Conservation (phyloP, 768 basidiomycete genomes). For the Gymnopilus junonius region DNA sequence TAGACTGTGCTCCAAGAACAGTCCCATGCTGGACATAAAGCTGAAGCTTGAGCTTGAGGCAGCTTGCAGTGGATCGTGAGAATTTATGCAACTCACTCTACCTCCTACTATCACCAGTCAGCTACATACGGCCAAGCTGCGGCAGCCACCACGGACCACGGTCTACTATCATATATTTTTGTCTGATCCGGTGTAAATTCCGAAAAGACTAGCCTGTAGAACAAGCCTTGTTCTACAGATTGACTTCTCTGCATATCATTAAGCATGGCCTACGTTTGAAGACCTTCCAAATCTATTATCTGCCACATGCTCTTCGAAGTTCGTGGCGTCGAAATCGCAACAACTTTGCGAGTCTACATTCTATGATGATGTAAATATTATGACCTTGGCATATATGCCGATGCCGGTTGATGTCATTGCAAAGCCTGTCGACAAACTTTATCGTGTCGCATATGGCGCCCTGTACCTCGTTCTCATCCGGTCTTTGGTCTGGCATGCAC, state of each 20-base stretch:
- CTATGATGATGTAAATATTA: background rate
- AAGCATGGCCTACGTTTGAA: background rate
- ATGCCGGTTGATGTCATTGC: slow-evolving; percentile 12
- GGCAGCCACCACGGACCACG: background rate
- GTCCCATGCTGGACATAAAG: background rate
- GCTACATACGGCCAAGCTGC: background rate
- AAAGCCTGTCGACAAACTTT: slow-evolving; percentile 10
- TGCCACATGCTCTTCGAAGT: background rate
- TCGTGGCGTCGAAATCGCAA: background rate
- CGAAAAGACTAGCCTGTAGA: too few relatives aligned
- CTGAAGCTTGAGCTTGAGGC: too few relatives aligned
- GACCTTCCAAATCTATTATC: background rate
- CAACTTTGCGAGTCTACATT: background rate
- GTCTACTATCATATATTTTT: background rate
- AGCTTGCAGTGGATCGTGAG: background rate
- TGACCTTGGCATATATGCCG: slow-evolving; percentile 9
- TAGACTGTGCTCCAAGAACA: background rate
- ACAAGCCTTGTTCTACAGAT: too few relatives aligned
- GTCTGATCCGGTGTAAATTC: background rate
- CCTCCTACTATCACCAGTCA: too few relatives aligned
- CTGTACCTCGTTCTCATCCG: slow-evolving; percentile 21
- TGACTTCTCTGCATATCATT: background rate
- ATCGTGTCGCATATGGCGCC: slow-evolving; percentile 21
- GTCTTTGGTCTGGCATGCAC: slow-evolving; percentile 20
- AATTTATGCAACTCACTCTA: too few relatives aligned